These are phyloP conservation scores for Ophiostoma ips DNA, from an alignment of 2,329 filamentous ascomycete species.

Conservation along the genomic window DNA sequence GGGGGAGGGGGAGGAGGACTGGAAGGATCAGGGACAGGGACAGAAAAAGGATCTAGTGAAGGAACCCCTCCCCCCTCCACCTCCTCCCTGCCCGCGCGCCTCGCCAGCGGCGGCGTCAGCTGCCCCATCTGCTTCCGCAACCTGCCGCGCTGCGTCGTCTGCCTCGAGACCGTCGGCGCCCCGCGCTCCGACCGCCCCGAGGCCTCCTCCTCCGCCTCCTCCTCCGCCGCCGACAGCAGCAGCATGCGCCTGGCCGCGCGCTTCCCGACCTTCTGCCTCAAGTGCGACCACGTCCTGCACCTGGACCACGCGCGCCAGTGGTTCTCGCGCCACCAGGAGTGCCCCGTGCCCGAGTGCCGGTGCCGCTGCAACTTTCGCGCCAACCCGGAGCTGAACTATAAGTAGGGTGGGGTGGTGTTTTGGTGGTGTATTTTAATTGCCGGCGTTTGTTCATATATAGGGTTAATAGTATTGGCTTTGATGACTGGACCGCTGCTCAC, in stretches of 20 bases:
- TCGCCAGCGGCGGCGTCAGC: conserved; percentile 43
- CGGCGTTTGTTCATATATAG: neutral
- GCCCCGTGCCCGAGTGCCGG: conserved; percentile 53
- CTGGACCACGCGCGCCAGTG: conserved; percentile 53
- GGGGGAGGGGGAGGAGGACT: conserved; percentile 1
- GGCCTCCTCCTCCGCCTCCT: too few species aligned
- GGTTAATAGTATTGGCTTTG: neutral
- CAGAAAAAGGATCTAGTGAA: too few species aligned
- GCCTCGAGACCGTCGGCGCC: conserved; percentile 51
- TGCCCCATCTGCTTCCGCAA: conserved; percentile 55
- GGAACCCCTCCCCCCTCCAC: too few species aligned
- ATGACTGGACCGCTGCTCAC: too few species aligned
- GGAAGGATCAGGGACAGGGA: too few species aligned
- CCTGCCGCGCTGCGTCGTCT: conserved; percentile 53
- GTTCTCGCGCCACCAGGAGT: conserved; percentile 52
- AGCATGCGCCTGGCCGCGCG: conserved; percentile 35
- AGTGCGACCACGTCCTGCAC: conserved; percentile 54
- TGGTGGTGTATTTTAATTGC: neutral
- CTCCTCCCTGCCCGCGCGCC: conserved; percentile 36
- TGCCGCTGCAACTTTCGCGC: conserved; percentile 50
- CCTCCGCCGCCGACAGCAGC: conserved; percentile 30
- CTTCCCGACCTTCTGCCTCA: conserved; percentile 56
- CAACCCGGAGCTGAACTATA: conserved; percentile 45
- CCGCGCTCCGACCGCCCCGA: conserved; percentile 46
- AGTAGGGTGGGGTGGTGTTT: conserved; percentile 8